Base-by-base conservation (phyloP, 1,284 basidiomycete species). In the Trametes versicolor region DNA sequence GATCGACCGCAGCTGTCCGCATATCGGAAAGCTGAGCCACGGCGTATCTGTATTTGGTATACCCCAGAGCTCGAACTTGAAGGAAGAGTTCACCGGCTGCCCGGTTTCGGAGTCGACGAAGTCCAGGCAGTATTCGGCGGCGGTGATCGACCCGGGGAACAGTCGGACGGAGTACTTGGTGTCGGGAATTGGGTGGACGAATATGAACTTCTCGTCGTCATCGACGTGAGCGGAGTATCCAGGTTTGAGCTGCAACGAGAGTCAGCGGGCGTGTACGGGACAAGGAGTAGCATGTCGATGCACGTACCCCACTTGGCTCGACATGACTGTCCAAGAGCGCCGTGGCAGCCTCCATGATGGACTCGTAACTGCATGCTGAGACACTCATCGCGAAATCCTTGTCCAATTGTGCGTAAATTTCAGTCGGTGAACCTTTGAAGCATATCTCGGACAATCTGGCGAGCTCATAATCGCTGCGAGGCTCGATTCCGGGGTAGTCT, bases 51-150 rank as follows among this genome's bases (percentile, higher is more conserved):
- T 23, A 13, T 63, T 47, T n/a, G 50, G 56, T 10, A 47, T n/a
- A 12, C 17, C 55, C 50, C 49, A 63, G 15, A 63, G 51, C 43
- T 58, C 62, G 56, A 53, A 63, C 19, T 47, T 43, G 41, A 63
- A 63, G 12, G 62, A 56, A 6, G 62, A 63, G 29, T 63, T 58
- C 9, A 63, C 50, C 13, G 62, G 56, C 34, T 58, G 25, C 21
- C 62, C 62, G 2, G 62, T 19, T 17, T 41, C 36, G 50, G 39
- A 58, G 37, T 63, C 62, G 29, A 58, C 49, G 43, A 58, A 63
- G 34, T 63, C 62, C 34, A 63, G 29, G 34, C 62, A 63, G 32
- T 58, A 63, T 51, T 63, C 50, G 17, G 49, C 43, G 2, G 32
- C 34, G 21, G 49, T 10, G 50, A 54, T 17, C 5, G 62, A 43